Evolutionary conservation across 2,329 filamentous ascomycete genomes (phyloP).

Genomic region (Pseudocercospora cruenta): DNA sequence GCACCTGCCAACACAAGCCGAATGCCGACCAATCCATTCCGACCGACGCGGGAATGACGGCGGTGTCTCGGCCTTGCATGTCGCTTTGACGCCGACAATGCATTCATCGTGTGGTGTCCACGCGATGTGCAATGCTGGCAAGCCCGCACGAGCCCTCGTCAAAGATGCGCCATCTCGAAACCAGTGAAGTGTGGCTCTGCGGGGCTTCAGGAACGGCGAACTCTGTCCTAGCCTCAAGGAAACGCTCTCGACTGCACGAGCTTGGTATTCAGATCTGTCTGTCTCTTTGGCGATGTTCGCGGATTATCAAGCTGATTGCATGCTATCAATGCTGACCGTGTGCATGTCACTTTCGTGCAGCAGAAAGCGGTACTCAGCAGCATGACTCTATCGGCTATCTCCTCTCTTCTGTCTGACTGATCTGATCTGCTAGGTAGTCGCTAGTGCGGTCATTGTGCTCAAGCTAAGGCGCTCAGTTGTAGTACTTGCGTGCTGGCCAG

Average conservation of each 20-base stretch:
- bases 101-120: not conserved
- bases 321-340: conserved; percentile 26
- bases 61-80: not conserved
- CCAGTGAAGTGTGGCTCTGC: conserved; percentile 17
- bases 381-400: conserved; percentile 36
- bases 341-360: conserved; percentile 20
- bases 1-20: conserved; percentile 1
- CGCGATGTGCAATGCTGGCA: not conserved
- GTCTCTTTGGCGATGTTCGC: conserved; percentile 17
- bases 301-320: conserved; percentile 33
- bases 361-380: conserved; percentile 25
- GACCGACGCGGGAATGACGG: conserved; percentile 4
- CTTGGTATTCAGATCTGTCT: conserved; percentile 19
- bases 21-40: conserved; percentile 1
- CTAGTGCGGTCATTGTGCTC: conserved; percentile 32
- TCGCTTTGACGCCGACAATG: not conserved
- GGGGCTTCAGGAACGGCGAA: conserved; percentile 23
- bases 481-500: conserved; percentile 27
- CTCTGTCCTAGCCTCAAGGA: conserved; percentile 23
- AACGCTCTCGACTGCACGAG: conserved; percentile 19
- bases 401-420: conserved; percentile 27
- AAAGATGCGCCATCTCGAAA: conserved; percentile 14
- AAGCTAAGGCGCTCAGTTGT: conserved; percentile 30
- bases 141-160: conserved; percentile 8
- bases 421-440: conserved; percentile 30